phyloP scores from a whole-genome alignment of 345 rosid species.

The Gossypium bickii region DNA sequence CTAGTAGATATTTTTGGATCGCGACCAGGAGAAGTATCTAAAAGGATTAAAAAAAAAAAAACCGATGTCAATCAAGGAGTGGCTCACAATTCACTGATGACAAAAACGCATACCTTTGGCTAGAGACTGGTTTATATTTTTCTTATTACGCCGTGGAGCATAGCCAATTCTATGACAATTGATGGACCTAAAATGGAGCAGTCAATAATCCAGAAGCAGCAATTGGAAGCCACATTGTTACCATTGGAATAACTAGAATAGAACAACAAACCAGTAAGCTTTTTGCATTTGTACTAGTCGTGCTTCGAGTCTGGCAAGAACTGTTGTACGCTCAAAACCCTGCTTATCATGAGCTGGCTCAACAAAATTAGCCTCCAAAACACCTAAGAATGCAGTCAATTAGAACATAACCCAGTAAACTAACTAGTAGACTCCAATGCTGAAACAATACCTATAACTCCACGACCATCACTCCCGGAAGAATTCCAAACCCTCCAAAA shows the following conservation, averaged over 20 bases:
- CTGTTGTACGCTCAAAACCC: slow-evolving; percentile 89
- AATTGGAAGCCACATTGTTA: not conserved
- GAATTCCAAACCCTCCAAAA: slow-evolving; percentile 99
- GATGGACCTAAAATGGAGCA: slow-evolving; percentile 39
- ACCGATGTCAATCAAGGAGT: slow-evolving; percentile 15
- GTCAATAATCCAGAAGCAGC: not conserved
- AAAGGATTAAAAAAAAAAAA: not conserved
- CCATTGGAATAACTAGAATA: not conserved
- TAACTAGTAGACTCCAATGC: slow-evolving; percentile 10
- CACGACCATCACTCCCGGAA: slow-evolving; percentile 93
- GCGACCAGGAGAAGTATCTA: slow-evolving; percentile 49
- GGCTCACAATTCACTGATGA: not conserved
- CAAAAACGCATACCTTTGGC: slow-evolving; percentile 37
- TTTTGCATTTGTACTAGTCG: slow-evolving; percentile 82
- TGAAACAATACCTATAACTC: slow-evolving; percentile 63
- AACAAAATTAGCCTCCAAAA: slow-evolving; percentile 88
- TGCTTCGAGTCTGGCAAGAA: slow-evolving; percentile 78
- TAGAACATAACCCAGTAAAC: slow-evolving; percentile 7
- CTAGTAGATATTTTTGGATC: slow-evolving; percentile 21
- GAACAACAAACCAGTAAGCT: slow-evolving; percentile 58
- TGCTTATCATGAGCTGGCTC: slow-evolving; percentile 99
- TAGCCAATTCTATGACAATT: slow-evolving; percentile 82
- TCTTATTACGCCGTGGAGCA: slow-evolving; percentile 52
- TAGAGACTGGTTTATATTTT: slow-evolving; percentile 22
- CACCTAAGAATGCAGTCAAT: slow-evolving; percentile 40